Percentiles rank a stretch among this genome's conserved stretches.
Conservation (phyloP, 352 stramenopile species). For the Globisporangium alternatum region DNA sequence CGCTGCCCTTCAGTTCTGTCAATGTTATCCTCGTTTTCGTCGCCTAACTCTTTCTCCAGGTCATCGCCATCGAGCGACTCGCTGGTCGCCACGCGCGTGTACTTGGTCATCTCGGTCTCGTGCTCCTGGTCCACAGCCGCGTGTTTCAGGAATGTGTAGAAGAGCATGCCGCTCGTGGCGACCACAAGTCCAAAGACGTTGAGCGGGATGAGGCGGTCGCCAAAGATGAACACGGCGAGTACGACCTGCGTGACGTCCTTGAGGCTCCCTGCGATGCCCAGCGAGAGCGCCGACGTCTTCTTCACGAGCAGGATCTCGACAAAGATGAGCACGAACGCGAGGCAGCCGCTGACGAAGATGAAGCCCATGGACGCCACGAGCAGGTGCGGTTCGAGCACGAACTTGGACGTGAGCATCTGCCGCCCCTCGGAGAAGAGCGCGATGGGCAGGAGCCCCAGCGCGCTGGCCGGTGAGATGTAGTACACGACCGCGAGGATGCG, state of each 20-base stretch:
- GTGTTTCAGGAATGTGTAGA: constrained; percentile 79
- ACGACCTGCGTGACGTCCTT: constrained; percentile 83
- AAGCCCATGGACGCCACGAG: constrained; percentile 54
- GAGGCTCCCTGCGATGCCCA: constrained; percentile 76
- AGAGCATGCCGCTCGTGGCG: constrained; percentile 67
- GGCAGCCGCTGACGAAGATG: constrained; percentile 62
- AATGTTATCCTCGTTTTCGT: neutral
- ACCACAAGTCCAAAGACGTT: constrained; percentile 71
- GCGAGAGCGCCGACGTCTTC: constrained; percentile 76
- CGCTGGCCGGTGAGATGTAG: constrained; percentile 76
- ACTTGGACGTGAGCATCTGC: constrained; percentile 53
- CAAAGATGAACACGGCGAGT: constrained; percentile 75
- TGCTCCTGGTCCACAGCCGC: constrained; percentile 19
- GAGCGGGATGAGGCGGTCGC: constrained; percentile 53
- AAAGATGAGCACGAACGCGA: constrained; percentile 80
- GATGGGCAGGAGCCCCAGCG: constrained; percentile 68
- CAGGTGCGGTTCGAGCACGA: constrained; percentile 44
- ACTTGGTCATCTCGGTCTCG: constrained; percentile 21
- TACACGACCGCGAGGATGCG: constrained; percentile 80
- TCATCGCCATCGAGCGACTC: neutral
- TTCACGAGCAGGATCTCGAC: constrained; percentile 81
- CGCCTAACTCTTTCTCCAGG: neutral
- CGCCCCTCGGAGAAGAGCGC: constrained; percentile 48
- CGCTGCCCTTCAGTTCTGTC: neutral
- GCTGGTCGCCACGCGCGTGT: constrained; percentile 34